These are phyloP conservation scores for Calonectria hawksworthii DNA, from an alignment of 2,329 filamentous ascomycete species.

Conservation along the genomic window DNA sequence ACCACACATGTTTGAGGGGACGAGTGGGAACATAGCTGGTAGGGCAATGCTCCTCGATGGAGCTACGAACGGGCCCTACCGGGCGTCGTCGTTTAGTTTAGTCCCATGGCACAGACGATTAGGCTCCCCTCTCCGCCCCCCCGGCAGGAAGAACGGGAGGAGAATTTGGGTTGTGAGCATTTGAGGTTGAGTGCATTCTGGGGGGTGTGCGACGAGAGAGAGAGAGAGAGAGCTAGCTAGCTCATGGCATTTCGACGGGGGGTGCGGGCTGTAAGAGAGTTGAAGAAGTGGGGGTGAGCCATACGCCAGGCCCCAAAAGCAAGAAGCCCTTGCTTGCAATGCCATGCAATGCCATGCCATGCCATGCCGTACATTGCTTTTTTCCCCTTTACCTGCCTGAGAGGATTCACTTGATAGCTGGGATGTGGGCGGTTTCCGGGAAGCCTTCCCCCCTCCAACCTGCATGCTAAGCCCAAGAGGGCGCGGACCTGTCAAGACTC, in stretches of 20 bases:
- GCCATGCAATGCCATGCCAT: not conserved
- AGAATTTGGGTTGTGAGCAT: constrained; percentile 6
- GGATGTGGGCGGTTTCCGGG: constrained; percentile 11
- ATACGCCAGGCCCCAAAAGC: not conserved
- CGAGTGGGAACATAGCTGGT: constrained; percentile 8
- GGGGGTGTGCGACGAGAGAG: not conserved
- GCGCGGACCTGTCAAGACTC: not conserved
- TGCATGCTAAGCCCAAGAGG: not conserved
- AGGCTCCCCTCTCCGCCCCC: not conserved
- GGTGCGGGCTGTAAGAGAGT: not conserved
- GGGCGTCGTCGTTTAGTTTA: constrained; percentile 13
- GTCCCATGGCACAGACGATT: not conserved
- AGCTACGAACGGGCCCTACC: constrained; percentile 15
- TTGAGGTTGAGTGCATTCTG: not conserved
- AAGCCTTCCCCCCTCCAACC: not conserved
- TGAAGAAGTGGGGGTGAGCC: constrained; percentile 11
- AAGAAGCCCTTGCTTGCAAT: not conserved
- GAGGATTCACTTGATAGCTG: not conserved
- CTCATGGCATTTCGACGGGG: not conserved
- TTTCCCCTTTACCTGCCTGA: constrained; percentile 1
- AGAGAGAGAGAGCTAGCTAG: not conserved
- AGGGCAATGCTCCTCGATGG: constrained; percentile 12
- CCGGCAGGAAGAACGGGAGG: constrained; percentile 11
- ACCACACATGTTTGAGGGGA: constrained; percentile 7
- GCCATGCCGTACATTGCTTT: not conserved